phyloP scores from a whole-genome alignment of 306 rosid genomes.

The Phaseolus lunatus region DNA sequence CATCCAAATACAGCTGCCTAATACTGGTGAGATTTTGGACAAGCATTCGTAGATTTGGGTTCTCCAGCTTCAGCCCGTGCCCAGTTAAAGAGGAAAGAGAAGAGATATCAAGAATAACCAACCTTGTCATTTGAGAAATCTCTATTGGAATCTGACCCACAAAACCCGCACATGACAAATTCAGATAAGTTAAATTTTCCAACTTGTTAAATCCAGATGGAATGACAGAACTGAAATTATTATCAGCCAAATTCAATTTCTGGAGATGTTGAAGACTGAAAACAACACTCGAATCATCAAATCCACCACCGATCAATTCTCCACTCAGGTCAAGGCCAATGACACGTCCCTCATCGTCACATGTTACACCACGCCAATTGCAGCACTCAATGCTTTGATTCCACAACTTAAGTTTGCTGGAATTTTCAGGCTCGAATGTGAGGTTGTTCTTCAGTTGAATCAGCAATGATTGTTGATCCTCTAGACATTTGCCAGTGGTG shows the following conservation, averaged over 20 bases:
- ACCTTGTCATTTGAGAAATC: conserved; percentile 54
- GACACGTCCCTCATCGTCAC: background rate
- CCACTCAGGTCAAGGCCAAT: background rate
- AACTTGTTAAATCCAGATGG: conserved; percentile 54
- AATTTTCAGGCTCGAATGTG: background rate
- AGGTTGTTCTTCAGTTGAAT: conserved; percentile 56
- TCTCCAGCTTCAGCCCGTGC: conserved; percentile 44
- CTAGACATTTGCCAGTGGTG: conserved; percentile 50
- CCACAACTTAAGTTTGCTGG: conserved; percentile 34
- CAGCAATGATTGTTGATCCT: conserved; percentile 53
- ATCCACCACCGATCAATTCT: conserved; percentile 35
- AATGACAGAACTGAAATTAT: conserved; percentile 34
- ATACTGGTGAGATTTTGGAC: conserved; percentile 51
- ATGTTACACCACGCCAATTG: background rate
- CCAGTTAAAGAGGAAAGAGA: background rate
- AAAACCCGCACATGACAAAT: conserved; percentile 52
- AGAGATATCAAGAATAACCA: conserved; percentile 55
- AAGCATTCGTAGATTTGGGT: conserved; percentile 39
- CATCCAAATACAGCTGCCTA: conserved; percentile 57
- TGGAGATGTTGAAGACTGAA: conserved; percentile 49
- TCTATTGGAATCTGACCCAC: conserved; percentile 51
- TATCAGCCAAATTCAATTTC: conserved; percentile 45
- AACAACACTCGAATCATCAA: conserved; percentile 38
- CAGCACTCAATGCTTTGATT: background rate
- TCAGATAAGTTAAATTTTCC: conserved; percentile 40